Percentiles rank a stretch among this genome's conserved stretches.
Evolutionary conservation across 1,284 basidiomycete genomes (phyloP).

Genomic region (Microbotryum scabiosae): DNA sequence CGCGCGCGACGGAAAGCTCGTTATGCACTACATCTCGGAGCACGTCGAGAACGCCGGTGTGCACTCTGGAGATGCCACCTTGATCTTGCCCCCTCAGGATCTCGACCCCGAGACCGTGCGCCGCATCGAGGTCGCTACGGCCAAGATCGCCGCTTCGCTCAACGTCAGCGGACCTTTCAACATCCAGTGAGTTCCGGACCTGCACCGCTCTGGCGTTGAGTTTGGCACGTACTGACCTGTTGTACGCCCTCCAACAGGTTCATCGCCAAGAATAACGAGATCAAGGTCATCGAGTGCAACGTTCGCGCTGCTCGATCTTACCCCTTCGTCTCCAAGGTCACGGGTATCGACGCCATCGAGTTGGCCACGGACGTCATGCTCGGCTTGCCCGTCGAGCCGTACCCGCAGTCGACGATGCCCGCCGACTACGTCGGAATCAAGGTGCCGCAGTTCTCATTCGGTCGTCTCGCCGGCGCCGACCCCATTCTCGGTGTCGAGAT

Average conservation of each 20-base stretch:
- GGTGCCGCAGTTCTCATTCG: constrained; percentile 98
- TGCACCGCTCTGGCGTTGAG: background rate
- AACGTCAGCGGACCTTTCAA: constrained; percentile 97
- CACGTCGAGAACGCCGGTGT: constrained; percentile 99
- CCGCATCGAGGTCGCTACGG: constrained; percentile 83
- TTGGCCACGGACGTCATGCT: constrained; percentile 99
- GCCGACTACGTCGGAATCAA: constrained; percentile 95
- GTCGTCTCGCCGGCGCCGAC: constrained; percentile 88
- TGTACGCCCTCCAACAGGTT: constrained; percentile 47
- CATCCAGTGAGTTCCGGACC: constrained; percentile 58
- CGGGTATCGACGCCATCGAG: constrained; percentile 96
- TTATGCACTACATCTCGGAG: constrained; percentile 93
- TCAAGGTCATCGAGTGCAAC: constrained; percentile 99
- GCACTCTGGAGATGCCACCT: constrained; percentile 95
- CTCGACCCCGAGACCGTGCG: constrained; percentile 66
- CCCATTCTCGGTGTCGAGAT: constrained; percentile 99
- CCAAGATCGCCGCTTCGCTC: constrained; percentile 90
- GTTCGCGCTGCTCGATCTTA: constrained; percentile 94
- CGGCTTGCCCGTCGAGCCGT: constrained; percentile 75
- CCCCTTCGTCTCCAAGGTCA: constrained; percentile 98
- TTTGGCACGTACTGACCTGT: background rate
- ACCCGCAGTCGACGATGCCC: constrained; percentile 69
- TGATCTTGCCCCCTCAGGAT: constrained; percentile 94
- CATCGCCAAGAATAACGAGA: constrained; percentile 89
- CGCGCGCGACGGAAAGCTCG: constrained; percentile 84